These are phyloP conservation scores for Musa balbisiana DNA, from an alignment of 202 grass and related monocot species.

Conservation along the genomic window DNA sequence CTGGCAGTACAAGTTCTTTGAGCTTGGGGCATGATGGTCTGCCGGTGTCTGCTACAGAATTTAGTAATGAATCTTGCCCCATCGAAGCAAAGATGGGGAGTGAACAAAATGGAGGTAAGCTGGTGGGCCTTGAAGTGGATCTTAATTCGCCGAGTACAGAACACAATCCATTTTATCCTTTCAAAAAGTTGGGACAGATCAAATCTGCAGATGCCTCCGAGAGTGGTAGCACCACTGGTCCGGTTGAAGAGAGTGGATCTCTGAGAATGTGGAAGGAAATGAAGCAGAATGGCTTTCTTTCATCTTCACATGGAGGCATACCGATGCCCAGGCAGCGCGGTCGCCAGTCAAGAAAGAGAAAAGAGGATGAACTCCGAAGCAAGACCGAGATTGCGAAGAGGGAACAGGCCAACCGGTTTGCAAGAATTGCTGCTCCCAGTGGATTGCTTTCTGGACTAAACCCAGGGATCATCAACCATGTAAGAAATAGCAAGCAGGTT, in stretches of 20 bases:
- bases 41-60: not conserved
- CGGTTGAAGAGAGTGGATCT: constrained; percentile 44
- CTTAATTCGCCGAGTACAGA: constrained; percentile 51
- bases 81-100: not conserved
- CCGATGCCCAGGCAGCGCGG: constrained; percentile 44
- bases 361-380: constrained; percentile 41
- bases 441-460: constrained; percentile 87
- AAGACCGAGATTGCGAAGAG: constrained; percentile 23
- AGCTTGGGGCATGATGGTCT: not conserved
- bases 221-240: constrained; percentile 70
- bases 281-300: constrained; percentile 98
- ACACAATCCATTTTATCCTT: constrained; percentile 74
- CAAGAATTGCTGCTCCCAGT: constrained; percentile 80
- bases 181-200: constrained; percentile 49
- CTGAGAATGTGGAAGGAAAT: constrained; percentile 88
- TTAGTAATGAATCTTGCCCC: not conserved
- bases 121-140: constrained; percentile 41
- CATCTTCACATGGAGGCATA: constrained; percentile 50
- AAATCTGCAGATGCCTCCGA: constrained; percentile 57
- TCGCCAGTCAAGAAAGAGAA: constrained; percentile 58
- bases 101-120: not conserved
- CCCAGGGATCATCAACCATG: constrained; percentile 98
- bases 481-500: constrained; percentile 98
- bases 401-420: constrained; percentile 46
- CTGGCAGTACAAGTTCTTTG: not conserved